phyloP scores from a whole-genome alignment of 345 rosid genomes.

The Sonneratia caseolaris region DNA sequence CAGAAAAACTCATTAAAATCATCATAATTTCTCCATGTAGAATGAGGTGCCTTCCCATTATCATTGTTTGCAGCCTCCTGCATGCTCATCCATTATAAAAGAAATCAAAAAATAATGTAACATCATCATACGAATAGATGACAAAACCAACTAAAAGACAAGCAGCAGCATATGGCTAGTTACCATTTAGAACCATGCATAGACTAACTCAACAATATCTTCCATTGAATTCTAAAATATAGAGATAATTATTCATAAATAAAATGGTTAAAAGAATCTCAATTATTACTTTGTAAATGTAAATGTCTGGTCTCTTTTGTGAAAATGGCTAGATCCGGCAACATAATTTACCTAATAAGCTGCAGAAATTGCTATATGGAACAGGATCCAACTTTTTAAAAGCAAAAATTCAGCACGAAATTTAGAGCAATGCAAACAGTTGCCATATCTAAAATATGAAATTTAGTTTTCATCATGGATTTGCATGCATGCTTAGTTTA shows the following conservation, averaged over 20 bases:
- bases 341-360: too few species aligned
- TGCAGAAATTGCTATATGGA: too few species aligned
- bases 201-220: too few species aligned
- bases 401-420: too few species aligned
- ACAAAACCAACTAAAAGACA: not conserved
- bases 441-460: too few species aligned
- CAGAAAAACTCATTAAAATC: constrained; percentile 94
- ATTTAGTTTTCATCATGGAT: not conserved
- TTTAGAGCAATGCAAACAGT: too few species aligned
- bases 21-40: constrained; percentile 98
- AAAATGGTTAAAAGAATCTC: not conserved
- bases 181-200: not conserved
- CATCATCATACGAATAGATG: not conserved
- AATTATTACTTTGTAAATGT: not conserved
- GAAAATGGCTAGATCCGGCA: not conserved
- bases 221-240: not conserved
- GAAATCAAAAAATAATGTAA: not conserved
- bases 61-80: constrained; percentile 90
- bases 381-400: too few species aligned
- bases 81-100: not conserved
- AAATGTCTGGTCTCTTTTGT: not conserved
- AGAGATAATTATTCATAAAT: not conserved
- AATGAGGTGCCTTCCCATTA: constrained; percentile 92
- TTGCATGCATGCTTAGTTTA: not conserved
- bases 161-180: not conserved